Conservation (phyloP, 106 monocot species). For the Apostasia shenzhenica region DNA sequence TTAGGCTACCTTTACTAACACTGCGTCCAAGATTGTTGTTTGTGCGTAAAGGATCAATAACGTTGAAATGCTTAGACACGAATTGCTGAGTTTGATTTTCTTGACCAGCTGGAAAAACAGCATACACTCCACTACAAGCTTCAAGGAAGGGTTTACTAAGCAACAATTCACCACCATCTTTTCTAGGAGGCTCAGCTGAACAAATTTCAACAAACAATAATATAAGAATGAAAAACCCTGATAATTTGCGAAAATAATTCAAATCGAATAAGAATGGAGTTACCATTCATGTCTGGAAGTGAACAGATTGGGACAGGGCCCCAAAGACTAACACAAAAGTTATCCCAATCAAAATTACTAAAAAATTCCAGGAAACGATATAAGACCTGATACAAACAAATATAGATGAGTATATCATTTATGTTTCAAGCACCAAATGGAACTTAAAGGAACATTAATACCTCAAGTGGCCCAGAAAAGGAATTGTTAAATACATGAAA, state of each 20-base stretch:
- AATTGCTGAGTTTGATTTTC: conserved; percentile 68
- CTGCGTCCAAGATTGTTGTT: conserved; percentile 96
- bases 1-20: conserved; percentile 79
- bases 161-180: conserved; percentile 44
- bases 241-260: too few relatives aligned
- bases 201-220: not conserved
- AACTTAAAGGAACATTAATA: conserved; percentile 20
- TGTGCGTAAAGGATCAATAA: conserved; percentile 91
- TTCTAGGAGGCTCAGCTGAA: conserved; percentile 53
- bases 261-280: not conserved
- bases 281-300: conserved; percentile 57
- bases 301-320: conserved; percentile 62
- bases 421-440: not conserved
- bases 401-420: not conserved
- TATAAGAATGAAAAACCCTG: too few relatives aligned
- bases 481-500: conserved; percentile 91
- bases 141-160: conserved; percentile 45
- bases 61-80: conserved; percentile 85
- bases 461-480: conserved; percentile 98
- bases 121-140: conserved; percentile 49
- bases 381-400: conserved; percentile 53
- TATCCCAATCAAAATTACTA: conserved; percentile 98
- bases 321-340: conserved; percentile 84
- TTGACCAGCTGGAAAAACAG: conserved; percentile 36
- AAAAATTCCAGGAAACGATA: conserved; percentile 97